Evolutionary conservation across 2,329 filamentous ascomycete genomes (phyloP).

Genomic region (Arachnopeziza araneosa): DNA sequence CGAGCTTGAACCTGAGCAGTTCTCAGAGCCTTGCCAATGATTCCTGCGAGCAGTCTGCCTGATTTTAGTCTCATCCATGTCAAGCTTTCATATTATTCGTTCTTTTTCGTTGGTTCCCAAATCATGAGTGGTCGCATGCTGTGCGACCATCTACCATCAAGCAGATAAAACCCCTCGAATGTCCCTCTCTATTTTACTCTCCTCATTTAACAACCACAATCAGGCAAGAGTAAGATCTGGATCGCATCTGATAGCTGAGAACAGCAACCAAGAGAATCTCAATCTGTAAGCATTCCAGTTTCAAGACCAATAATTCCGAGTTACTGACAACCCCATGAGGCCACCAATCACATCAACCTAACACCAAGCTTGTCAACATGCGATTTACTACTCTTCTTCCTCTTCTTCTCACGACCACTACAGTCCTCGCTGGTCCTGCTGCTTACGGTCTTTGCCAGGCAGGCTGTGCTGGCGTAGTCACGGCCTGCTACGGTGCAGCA

Average conservation of each 20-base stretch:
- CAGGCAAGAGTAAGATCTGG: no score
- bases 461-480: constrained; percentile 39
- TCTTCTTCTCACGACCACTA: not conserved
- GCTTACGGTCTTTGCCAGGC: constrained; percentile 43
- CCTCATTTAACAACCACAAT: not conserved
- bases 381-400: constrained; percentile 1
- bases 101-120: not conserved
- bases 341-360: no score
- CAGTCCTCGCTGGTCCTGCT: constrained; percentile 28
- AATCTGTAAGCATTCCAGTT: no score
- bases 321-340: no score
- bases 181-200: not conserved
- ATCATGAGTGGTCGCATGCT: not conserved
- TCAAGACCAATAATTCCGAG: no score
- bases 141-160: not conserved
- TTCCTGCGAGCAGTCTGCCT: not conserved
- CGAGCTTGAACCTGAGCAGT: not conserved
- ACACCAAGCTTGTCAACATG: not conserved
- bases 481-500: constrained; percentile 41
- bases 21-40: not conserved
- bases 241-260: no score
- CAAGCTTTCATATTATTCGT: not conserved
- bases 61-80: not conserved
- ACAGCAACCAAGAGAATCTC: no score
- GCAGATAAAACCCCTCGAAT: not conserved